Percentiles rank a stretch among this genome's conserved stretches.
Evolutionary conservation across 116 monocot species (phyloP).

Genomic region (Iris pallida): DNA sequence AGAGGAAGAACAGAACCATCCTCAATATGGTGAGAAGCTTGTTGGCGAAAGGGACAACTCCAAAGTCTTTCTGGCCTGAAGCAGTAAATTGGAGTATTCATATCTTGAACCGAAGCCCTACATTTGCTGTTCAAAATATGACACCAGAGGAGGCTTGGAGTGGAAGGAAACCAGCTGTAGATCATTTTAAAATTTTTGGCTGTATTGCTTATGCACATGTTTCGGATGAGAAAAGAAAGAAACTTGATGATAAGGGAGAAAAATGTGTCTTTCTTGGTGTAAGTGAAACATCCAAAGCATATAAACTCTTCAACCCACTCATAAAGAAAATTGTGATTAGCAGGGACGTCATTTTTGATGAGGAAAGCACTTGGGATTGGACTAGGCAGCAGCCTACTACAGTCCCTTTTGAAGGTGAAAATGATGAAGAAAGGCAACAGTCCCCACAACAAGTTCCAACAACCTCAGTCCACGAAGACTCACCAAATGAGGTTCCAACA

Average conservation of each 20-base stretch:
- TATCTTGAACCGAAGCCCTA: background rate
- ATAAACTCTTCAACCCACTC: background rate
- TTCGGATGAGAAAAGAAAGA: constrained; percentile 1
- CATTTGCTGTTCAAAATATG: background rate
- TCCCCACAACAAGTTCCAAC: background rate
- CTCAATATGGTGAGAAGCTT: constrained; percentile 4
- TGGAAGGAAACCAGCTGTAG: background rate
- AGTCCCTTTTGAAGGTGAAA: background rate
- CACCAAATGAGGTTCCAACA: too few relatives aligned
- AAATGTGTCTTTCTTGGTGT: background rate
- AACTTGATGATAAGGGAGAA: background rate
- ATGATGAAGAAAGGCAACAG: background rate
- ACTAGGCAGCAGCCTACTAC: background rate
- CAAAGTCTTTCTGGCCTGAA: background rate
- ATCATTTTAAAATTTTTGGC: background rate
- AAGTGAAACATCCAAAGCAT: background rate
- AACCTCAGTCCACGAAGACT: too few relatives aligned
- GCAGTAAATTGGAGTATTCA: constrained; percentile 1
- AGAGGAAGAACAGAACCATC: constrained; percentile 1
- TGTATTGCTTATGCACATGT: background rate
- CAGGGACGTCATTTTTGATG: constrained; percentile 3
- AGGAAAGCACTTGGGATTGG: background rate
- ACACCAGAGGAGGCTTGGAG: constrained; percentile 1
- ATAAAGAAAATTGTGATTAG: background rate
- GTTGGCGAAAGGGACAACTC: background rate